Evolutionary conservation across 2,329 filamentous ascomycete genomes (phyloP), one percentile per base, ranked within the genome.

Genomic region (Colletotrichum costaricense): DNA sequence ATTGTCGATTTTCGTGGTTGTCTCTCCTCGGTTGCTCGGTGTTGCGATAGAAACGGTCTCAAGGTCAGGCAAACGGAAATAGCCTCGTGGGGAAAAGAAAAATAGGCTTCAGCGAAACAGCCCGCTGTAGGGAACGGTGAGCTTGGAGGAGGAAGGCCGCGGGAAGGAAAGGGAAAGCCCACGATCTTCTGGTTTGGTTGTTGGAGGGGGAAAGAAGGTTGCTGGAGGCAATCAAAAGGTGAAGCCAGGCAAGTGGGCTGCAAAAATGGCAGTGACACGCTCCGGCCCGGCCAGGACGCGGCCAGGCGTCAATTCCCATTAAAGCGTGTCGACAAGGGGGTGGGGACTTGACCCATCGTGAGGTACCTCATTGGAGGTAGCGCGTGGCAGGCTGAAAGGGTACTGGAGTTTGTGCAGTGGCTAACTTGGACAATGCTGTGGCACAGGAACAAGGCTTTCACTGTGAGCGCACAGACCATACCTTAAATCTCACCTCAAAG

Each of bases 191-290:
- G 28, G 42, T 30, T 68, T 63, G 59, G 55, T 64, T 72, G 70
- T 38, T 60, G 14, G 58, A 49, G 42, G 49, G 54, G 19, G 55
- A 54, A 63, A 46, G 59, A 69, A 19, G 28, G 58, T 26, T 9
- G 19, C 8, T 22, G 42, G 54, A 24, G 26, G 28, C 54, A 46
- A 66, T 67, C n/a, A 28, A 58, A 58, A 46, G 30, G 46, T 35
- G 30, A 52, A 54, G 46, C n/a, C 28, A 72, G 49, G 52, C 56
- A 56, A 60, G 69, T 63, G 63, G 69, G 69, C 69, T 72, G 65
- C 69, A 69, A 73, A 73, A 73, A 69, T 59, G 54, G 70, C 33
- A 69, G 59, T 73, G 67, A 73, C 71, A 71, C 71, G 71, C 60
- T 70, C 71, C 49, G 28, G 55, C 54, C 46, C 30, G 58, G 59